Conservation (phyloP, 106 monocot species). For the Gastrodia elata region DNA sequence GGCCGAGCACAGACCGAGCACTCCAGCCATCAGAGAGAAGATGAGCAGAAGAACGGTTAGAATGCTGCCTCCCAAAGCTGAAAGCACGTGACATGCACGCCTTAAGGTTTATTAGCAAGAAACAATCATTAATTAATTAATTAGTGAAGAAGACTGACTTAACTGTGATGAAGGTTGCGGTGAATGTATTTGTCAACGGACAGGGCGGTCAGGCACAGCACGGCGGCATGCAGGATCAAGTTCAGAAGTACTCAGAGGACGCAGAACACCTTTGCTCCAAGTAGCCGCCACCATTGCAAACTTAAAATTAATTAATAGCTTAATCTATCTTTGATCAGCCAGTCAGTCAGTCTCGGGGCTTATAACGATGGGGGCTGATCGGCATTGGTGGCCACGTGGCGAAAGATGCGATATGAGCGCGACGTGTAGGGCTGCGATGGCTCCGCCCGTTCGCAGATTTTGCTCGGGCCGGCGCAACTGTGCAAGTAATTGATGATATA, state of each 20-base stretch:
- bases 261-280: conserved; percentile 5
- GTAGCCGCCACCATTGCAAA: not conserved
- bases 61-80: conserved; percentile 25
- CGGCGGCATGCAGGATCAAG: conserved; percentile 4
- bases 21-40: conserved; percentile 27
- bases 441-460: not conserved
- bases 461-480: too few species aligned
- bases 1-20: conserved; percentile 18
- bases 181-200: conserved; percentile 34
- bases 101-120: too few species aligned
- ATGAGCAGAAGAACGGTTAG: conserved; percentile 20
- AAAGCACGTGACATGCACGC: too few species aligned
- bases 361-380: not conserved
- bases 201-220: conserved; percentile 28
- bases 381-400: not conserved
- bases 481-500: too few species aligned
- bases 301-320: too few species aligned
- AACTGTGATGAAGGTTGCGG: conserved; percentile 16
- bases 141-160: not conserved
- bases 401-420: not conserved
- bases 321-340: not conserved
- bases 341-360: not conserved
- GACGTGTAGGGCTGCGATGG: not conserved
- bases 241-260: conserved; percentile 8
- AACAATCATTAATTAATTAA: not conserved